Base-by-base conservation (phyloP, 2,329 filamentous ascomycete species). In the Epichloe sylvatica region DNA sequence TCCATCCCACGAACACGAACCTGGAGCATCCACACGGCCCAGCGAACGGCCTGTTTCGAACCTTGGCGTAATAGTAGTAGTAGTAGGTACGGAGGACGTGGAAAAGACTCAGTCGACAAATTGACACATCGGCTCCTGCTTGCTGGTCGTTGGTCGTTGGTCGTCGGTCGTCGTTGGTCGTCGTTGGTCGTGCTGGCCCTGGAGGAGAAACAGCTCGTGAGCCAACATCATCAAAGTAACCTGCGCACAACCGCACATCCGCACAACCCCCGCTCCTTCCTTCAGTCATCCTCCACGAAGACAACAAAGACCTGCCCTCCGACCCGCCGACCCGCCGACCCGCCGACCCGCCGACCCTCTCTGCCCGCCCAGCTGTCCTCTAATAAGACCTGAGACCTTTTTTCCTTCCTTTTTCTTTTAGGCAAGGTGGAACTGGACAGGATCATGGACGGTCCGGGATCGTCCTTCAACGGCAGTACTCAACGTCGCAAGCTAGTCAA, bases 401-500 rank as follows among this genome's bases (percentile, higher is more conserved):
- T 15, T 38, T 17, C 17, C 8, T 54, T 51, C 6, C 3, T 15
- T 36, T n/a, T 37, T n/a, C 17, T 33, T 17, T 9, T 55, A 55
- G 57, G 54, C 48, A 56, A 58, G 55, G 38, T 39, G 33, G 25
- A 17, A 55, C 47, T 47, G 52, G 49, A 50, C 38, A 50, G 58
- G 63, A 72, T 67, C 69, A 75, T 75, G 72, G 72, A 74, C 63
- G 65, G 63, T 61, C 67, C 64, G 58, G 65, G 65, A 59, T 64
- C 64, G 61, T 60, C 65, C 56, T 63, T 67, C 61, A 68, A 68
- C 67, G 67, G 68, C 67, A 67, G 59, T 59, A 73, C 71, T 52
- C 71, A 76, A 56, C 77, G 80, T 67, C 77, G 78, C 67, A 73
- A 69, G 63, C 75, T 83, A 56, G 76, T 76, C 62, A 83, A 83